phyloP scores from a whole-genome alignment of 116 monocot species.

The Iris pallida region DNA sequence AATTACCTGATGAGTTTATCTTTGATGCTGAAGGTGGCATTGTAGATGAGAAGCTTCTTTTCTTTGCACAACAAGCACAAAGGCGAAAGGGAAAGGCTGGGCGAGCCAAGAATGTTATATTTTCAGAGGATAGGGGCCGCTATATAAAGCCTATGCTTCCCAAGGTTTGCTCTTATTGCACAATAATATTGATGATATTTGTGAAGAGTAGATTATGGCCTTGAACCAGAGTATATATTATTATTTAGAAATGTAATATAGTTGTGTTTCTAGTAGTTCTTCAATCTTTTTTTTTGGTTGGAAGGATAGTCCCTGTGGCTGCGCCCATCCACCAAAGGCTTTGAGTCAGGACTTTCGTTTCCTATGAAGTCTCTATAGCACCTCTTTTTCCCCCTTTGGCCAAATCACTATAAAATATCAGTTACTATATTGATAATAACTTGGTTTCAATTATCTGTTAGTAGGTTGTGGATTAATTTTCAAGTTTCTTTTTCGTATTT shows the following conservation, averaged over 20 bases:
- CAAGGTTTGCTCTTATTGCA: slow-evolving; percentile 46
- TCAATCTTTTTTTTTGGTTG: too few relatives aligned
- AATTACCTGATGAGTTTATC: slow-evolving; percentile 95
- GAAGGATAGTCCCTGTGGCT: too few relatives aligned
- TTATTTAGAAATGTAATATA: too few relatives aligned
- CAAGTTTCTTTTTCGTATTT: background rate
- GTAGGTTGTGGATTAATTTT: background rate
- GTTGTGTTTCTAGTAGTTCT: too few relatives aligned
- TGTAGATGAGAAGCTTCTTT: slow-evolving; percentile 90
- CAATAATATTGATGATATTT: background rate
- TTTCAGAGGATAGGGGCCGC: slow-evolving; percentile 92
- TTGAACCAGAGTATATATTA: too few relatives aligned
- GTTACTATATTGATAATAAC: too few relatives aligned
- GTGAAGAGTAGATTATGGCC: background rate
- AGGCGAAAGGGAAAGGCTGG: slow-evolving; percentile 81
- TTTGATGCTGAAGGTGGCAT: slow-evolving; percentile 97
- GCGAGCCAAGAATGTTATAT: slow-evolving; percentile 96
- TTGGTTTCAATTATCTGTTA: background rate
- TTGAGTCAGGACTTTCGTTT: too few relatives aligned
- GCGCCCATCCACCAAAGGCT: too few relatives aligned
- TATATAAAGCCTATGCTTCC: slow-evolving; percentile 99
- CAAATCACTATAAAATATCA: too few relatives aligned
- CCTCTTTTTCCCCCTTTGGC: too few relatives aligned
- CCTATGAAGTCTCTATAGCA: too few relatives aligned
- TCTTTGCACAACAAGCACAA: slow-evolving; percentile 97